Base-by-base conservation (phyloP, 1,139 yeast genomes). In the Saccharomyces hybrid region DNA sequence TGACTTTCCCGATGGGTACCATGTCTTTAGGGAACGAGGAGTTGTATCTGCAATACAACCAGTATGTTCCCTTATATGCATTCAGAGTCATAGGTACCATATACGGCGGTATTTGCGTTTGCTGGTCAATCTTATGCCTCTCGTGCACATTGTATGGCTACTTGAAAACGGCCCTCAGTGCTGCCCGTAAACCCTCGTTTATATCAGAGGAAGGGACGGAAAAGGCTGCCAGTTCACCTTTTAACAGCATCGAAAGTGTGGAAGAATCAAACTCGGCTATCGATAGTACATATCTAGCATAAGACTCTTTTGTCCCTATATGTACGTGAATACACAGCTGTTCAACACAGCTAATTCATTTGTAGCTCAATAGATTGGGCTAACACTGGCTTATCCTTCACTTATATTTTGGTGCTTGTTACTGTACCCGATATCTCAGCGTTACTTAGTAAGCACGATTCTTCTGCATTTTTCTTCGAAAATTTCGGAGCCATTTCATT, bases 1-100 rank as follows among this genome's bases (percentile, higher is more conserved):
- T 87, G 76, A 86, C 96, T 58, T 90, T 90, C 83, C 96, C 96
- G 2, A 66, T 88, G 61, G 96, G 96, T 2, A 88, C 96, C 0
- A 84, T 87, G 84, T 75, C 85, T 0, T 69, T 85, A 20, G 81
- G 88, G 2, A 78, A 82, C 60, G 68, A 74, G 23, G 79, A 80
- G 61, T 66, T 88, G 28, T 68, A 77, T 5, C 76, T 73, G 51
- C 76, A 78, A 5, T 72, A 82, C 60, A 65, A 66, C 44, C 49
- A 56, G 20, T 57, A 54, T 28, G 64, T 63, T 7, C 68, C 68
- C 3, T 31, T 65, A 49, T 53, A 57, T 8, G 80, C 83, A 3
- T 85, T 85, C 71, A 76, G 79, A 58, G 83, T 83, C 4, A 62
- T 88, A 52, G 81, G 86, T 2, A 76, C 84, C 4, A 76, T 86